Percentiles rank a stretch among this genome's conserved stretches.
These are phyloP conservation scores for Prunella vulgaris DNA, from an alignment of 257 asterid genomes.

Conservation along the genomic window DNA sequence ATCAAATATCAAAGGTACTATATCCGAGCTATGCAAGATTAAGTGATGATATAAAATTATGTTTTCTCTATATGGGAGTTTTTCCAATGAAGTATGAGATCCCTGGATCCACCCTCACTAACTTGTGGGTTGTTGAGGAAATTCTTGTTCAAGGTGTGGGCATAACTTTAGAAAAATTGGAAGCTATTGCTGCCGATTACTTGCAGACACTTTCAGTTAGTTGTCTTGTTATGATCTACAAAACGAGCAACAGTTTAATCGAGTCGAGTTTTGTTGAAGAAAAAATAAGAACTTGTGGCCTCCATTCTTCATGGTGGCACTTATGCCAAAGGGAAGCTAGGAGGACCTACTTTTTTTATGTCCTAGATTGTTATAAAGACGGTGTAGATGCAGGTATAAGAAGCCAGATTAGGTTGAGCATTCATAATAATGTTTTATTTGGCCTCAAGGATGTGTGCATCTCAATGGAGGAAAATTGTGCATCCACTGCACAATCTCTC, in stretches of 20 bases:
- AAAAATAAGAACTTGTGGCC: neutral
- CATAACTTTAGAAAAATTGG: neutral
- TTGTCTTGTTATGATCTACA: neutral
- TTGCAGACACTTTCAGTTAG: neutral
- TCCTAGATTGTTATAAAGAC: too few species aligned
- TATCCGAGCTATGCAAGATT: neutral
- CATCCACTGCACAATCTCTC: too few species aligned
- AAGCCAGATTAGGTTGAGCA: too few species aligned
- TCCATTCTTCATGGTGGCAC: neutral
- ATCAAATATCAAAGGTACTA: neutral
- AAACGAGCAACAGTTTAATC: neutral
- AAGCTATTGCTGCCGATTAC: too few species aligned
- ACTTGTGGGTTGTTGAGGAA: neutral
- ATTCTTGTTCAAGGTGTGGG: neutral
- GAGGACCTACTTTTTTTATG: too few species aligned
- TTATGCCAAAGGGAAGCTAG: too few species aligned
- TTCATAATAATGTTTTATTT: too few species aligned
- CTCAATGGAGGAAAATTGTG: too few species aligned
- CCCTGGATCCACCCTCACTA: neutral
- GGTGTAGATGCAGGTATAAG: too few species aligned
- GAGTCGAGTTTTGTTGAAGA: neutral
- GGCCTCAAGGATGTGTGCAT: too few species aligned
- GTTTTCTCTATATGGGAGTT: neutral
- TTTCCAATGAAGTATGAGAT: neutral
- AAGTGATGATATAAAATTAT: neutral